Conservation (phyloP, 2,329 filamentous ascomycete genomes). For the Ceratocystis diversiconidia region DNA sequence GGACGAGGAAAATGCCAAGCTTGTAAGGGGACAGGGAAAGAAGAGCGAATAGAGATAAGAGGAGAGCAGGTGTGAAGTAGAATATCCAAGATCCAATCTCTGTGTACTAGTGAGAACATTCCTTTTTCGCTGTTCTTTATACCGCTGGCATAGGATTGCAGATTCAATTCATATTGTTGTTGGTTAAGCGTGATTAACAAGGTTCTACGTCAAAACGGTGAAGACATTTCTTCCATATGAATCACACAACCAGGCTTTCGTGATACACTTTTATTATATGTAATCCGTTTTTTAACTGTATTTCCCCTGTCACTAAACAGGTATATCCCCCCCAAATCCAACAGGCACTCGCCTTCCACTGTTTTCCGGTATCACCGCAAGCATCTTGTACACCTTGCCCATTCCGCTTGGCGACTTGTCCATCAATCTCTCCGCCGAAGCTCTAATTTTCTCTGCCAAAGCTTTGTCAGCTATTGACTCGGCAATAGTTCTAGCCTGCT, state of each 20-base stretch:
- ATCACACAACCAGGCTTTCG: no score
- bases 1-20: conserved; percentile 43
- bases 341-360: conserved; percentile 61
- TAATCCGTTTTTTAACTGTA: no score
- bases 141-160: no score
- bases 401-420: conserved; percentile 72
- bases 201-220: no score
- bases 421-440: conserved; percentile 68
- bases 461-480: conserved; percentile 40
- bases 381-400: conserved; percentile 86
- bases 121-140: background rate
- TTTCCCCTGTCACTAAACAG: no score
- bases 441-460: conserved; percentile 44
- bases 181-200: no score
- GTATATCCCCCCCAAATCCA: conserved; percentile 70
- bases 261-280: no score
- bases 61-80: background rate
- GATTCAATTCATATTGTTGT: no score
- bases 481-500: conserved; percentile 44
- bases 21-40: conserved; percentile 32
- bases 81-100: background rate
- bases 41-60: conserved; percentile 7
- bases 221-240: no score
- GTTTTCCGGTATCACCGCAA: conserved; percentile 79
- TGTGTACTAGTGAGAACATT: background rate